Percentiles rank a stretch among this genome's conserved stretches.
Evolutionary conservation across 306 rosid genomes (phyloP).

Genomic region (Datisca glomerata): DNA sequence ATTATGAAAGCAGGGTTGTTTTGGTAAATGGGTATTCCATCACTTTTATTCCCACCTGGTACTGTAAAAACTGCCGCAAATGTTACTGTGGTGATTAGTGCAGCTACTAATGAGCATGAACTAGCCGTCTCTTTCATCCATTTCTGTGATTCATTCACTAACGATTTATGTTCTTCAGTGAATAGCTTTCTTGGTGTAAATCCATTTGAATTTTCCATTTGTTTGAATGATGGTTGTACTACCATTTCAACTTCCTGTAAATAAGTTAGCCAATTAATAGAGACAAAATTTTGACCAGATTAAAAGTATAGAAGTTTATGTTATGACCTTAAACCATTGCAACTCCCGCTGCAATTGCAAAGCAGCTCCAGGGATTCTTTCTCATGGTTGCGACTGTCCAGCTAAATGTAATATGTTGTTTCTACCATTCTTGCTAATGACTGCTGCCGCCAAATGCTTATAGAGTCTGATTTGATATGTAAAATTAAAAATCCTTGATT

Average conservation of each 20-base stretch:
- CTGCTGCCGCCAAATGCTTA: neutral
- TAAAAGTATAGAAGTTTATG: neutral
- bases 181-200: constrained; percentile 37
- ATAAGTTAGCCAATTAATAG: too few species aligned
- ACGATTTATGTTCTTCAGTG: constrained; percentile 13
- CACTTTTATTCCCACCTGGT: constrained; percentile 35
- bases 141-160: constrained; percentile 31
- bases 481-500: constrained; percentile 3
- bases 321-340: constrained; percentile 6
- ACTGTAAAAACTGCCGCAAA: constrained; percentile 43
- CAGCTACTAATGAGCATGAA: constrained; percentile 56
- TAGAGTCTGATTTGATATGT: constrained; percentile 5
- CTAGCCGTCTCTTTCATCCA: constrained; percentile 42
- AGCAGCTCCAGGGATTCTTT: constrained; percentile 7
- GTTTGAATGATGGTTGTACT: constrained; percentile 2
- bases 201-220: constrained; percentile 9
- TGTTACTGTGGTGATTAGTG: constrained; percentile 48
- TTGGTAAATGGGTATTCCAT: constrained; percentile 23
- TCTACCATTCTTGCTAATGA: neutral
- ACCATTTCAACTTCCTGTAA: constrained; percentile 3
- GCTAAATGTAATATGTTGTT: constrained; percentile 7
- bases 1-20: constrained; percentile 20
- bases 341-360: constrained; percentile 5
- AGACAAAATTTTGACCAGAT: neutral
- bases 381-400: neutral